These are phyloP conservation scores for Monosporascus sp. DNA, from an alignment of 2,329 filamentous ascomycete species.

Conservation along the genomic window DNA sequence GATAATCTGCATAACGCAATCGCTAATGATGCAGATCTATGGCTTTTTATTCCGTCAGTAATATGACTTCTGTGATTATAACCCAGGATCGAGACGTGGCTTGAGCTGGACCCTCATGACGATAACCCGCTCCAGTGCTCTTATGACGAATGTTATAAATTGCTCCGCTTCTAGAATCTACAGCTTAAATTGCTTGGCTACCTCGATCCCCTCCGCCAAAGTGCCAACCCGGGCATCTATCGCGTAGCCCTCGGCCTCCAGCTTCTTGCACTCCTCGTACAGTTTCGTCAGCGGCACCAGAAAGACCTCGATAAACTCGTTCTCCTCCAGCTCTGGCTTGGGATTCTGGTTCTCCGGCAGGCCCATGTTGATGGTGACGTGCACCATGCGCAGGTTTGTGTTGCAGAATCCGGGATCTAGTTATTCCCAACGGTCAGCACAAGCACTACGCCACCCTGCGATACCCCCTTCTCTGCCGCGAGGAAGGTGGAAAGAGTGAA, in stretches of 20 bases:
- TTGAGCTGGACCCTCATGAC: background rate
- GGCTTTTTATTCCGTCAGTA: too few relatives aligned
- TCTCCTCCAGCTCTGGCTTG: conserved; percentile 67
- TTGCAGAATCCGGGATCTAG: conserved; percentile 61
- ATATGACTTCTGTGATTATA: too few relatives aligned
- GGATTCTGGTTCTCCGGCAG: conserved; percentile 65
- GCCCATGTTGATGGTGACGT: conserved; percentile 67
- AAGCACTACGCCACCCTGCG: background rate
- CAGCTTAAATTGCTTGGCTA: conserved; percentile 55
- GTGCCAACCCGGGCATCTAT: conserved; percentile 77
- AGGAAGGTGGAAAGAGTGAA: background rate
- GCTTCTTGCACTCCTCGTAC: conserved; percentile 60
- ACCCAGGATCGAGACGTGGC: background rate
- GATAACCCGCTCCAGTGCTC: too few relatives aligned
- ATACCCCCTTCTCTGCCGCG: background rate
- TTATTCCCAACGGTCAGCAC: conserved; percentile 8
- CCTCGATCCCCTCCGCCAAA: conserved; percentile 71
- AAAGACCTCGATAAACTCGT: conserved; percentile 80
- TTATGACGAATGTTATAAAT: background rate
- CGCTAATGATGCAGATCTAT: too few relatives aligned
- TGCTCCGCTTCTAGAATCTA: conserved; percentile 10
- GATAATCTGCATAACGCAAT: too few relatives aligned
- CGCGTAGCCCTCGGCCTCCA: conserved; percentile 68
- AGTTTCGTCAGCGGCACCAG: conserved; percentile 59
- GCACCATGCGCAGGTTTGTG: conserved; percentile 65